Percentiles rank a stretch among this genome's conserved stretches.
These are phyloP conservation scores for Leishmania turanica DNA, from an alignment of 208 protist genomes.

Conservation along the genomic window DNA sequence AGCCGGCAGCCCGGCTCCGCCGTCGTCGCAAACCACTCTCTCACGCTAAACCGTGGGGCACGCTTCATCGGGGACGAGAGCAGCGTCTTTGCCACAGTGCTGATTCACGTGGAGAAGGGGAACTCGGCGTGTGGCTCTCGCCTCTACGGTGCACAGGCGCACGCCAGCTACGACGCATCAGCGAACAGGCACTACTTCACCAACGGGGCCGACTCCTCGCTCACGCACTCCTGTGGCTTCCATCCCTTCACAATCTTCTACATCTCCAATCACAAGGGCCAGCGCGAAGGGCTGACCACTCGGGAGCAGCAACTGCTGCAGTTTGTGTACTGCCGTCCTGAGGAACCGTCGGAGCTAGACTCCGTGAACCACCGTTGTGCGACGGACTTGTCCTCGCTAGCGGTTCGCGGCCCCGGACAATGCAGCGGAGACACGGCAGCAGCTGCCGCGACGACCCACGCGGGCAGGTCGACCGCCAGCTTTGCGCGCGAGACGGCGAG, in stretches of 20 bases:
- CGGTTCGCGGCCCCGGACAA: neutral
- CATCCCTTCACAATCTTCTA: conserved; percentile 22
- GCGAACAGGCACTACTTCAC: conserved; percentile 8
- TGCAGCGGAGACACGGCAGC: neutral
- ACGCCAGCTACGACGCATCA: conserved; percentile 3
- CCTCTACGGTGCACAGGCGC: conserved; percentile 24
- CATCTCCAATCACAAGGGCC: conserved; percentile 6
- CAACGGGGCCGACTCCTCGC: conserved; percentile 2
- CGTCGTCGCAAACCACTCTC: conserved; percentile 4
- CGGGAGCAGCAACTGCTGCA: conserved; percentile 31
- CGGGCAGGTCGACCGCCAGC: neutral
- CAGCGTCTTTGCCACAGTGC: conserved; percentile 21
- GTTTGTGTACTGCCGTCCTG: conserved; percentile 34
- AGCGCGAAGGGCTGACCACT: conserved; percentile 34
- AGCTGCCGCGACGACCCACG: neutral
- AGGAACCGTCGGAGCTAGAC: conserved; percentile 9
- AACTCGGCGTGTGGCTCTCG: conserved; percentile 7
- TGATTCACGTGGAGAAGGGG: conserved; percentile 15
- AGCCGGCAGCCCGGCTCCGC: conserved; percentile 13
- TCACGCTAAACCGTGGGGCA: conserved; percentile 18
- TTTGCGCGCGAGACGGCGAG: neutral
- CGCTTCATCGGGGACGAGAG: conserved; percentile 24
- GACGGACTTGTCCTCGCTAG: conserved; percentile 30
- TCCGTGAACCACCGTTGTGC: neutral
- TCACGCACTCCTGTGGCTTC: neutral